Evolutionary conservation across 1,284 basidiomycete species (phyloP).

Genomic region (Tilletia walkeri): DNA sequence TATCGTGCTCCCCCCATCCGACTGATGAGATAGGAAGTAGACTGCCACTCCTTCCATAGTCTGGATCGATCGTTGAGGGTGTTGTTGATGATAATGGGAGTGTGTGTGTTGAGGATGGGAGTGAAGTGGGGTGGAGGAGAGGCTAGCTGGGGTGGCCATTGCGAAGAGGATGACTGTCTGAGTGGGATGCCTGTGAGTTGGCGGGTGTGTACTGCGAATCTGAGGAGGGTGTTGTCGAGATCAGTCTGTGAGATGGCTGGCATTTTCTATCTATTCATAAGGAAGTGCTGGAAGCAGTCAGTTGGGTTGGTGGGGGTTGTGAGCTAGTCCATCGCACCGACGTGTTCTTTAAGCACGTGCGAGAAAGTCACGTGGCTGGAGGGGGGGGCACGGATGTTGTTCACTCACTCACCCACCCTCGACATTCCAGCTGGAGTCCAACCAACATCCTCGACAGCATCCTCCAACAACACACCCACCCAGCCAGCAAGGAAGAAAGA

Average conservation of each 20-base stretch:
- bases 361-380: neutral
- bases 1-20: conserved; percentile 31
- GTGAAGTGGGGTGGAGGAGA: conserved; percentile 10
- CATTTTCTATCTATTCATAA: too few relatives aligned
- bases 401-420: too few relatives aligned
- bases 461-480: neutral
- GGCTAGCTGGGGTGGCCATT: neutral
- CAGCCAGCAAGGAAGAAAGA: conserved; percentile 21
- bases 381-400: too few relatives aligned
- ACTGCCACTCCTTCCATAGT: conserved; percentile 30
- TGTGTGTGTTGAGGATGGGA: conserved; percentile 21
- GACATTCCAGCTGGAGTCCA: too few relatives aligned
- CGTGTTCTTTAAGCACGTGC: neutral
- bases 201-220: conserved; percentile 15
- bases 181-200: conserved; percentile 11
- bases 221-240: conserved; percentile 11
- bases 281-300: too few relatives aligned
- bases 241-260: neutral
- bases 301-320: too few relatives aligned
- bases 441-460: neutral
- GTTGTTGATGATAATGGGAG: conserved; percentile 33
- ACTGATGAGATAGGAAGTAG: conserved; percentile 30
- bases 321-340: neutral
- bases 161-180: neutral
- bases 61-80: conserved; percentile 26